These are phyloP conservation scores for Harrya chromipes DNA, from an alignment of 768 basidiomycete species.

Conservation along the genomic window DNA sequence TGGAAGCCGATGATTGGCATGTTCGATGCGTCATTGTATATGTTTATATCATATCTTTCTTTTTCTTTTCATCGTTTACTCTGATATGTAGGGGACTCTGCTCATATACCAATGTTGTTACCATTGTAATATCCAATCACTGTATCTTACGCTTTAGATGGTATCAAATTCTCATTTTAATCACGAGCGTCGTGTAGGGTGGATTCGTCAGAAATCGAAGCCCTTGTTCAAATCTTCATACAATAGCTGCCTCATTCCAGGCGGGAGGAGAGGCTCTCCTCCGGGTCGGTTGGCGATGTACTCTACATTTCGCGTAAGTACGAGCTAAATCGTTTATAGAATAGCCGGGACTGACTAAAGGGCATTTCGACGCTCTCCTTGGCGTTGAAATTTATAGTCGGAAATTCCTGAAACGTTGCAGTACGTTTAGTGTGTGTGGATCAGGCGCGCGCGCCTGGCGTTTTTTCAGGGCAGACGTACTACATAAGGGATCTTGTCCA, in stretches of 20 bases:
- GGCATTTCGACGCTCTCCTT: conserved; percentile 98
- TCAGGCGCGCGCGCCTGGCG: not conserved
- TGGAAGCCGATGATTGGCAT: not conserved
- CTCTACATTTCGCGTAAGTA: conserved; percentile 29
- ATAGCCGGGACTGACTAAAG: conserved; percentile 59
- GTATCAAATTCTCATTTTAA: not conserved
- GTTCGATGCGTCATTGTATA: not conserved
- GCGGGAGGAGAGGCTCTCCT: conserved; percentile 73
- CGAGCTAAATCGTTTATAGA: not conserved
- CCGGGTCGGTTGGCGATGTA: conserved; percentile 45
- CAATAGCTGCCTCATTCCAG: conserved; percentile 86
- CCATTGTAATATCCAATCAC: conserved; percentile 19
- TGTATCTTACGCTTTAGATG: conserved; percentile 19
- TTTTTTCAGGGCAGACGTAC: conserved; percentile 39
- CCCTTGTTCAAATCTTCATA: conserved; percentile 82
- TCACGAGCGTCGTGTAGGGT: not conserved
- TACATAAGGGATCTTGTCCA: conserved; percentile 71
- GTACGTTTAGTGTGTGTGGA: no score
- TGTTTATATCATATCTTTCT: not conserved
- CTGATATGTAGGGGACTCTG: conserved; percentile 10
- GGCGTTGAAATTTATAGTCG: conserved; percentile 83
- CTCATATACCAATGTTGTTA: conserved; percentile 9
- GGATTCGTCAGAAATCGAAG: conserved; percentile 51
- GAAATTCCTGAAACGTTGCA: conserved; percentile 61
- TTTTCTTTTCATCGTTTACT: not conserved